A percentile compares a stretch with the other conserved stretches of the same genome.
Evolutionary conservation across 2,329 filamentous ascomycete species (phyloP).

Genomic region (Ustulina deusta): DNA sequence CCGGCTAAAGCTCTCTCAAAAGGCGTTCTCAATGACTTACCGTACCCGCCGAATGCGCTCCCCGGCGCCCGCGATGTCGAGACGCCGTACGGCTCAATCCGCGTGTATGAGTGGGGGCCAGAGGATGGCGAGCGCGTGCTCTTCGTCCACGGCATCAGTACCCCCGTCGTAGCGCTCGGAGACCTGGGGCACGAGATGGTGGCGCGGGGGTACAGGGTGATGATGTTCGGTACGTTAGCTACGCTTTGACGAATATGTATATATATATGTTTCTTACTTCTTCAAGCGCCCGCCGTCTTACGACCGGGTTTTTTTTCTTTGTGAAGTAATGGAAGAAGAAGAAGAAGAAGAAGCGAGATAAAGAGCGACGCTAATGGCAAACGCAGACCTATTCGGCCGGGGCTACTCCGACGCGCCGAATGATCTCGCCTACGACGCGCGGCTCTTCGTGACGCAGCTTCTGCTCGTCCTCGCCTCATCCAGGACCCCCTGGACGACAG

Average conservation of each 20-base stretch:
- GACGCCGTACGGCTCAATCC: conserved; percentile 76
- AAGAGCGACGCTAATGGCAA: neutral
- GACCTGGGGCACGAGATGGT: conserved; percentile 75
- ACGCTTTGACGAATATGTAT: neutral
- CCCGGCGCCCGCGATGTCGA: conserved; percentile 76
- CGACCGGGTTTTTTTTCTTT: neutral
- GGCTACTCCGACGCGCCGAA: conserved; percentile 79
- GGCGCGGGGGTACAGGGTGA: conserved; percentile 76
- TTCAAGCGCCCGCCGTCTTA: neutral
- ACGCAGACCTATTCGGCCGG: conserved; percentile 76
- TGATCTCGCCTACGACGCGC: conserved; percentile 69
- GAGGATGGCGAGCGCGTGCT: conserved; percentile 77
- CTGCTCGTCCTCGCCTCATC: conserved; percentile 75
- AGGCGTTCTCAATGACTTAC: conserved; percentile 52
- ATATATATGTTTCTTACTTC: neutral
- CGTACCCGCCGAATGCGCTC: conserved; percentile 77
- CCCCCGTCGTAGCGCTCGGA: conserved; percentile 77
- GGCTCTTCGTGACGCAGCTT: conserved; percentile 75
- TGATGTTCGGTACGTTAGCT: conserved; percentile 74
- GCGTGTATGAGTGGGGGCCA: conserved; percentile 86
- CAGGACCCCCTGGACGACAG: conserved; percentile 63
- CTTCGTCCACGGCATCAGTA: conserved; percentile 84
- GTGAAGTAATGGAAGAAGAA: neutral
- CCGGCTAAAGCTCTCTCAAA: conserved; percentile 14
- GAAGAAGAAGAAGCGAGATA: neutral